These are phyloP conservation scores for Rhinocladiella similis DNA, from an alignment of 2,329 filamentous ascomycete genomes.

Conservation along the genomic window DNA sequence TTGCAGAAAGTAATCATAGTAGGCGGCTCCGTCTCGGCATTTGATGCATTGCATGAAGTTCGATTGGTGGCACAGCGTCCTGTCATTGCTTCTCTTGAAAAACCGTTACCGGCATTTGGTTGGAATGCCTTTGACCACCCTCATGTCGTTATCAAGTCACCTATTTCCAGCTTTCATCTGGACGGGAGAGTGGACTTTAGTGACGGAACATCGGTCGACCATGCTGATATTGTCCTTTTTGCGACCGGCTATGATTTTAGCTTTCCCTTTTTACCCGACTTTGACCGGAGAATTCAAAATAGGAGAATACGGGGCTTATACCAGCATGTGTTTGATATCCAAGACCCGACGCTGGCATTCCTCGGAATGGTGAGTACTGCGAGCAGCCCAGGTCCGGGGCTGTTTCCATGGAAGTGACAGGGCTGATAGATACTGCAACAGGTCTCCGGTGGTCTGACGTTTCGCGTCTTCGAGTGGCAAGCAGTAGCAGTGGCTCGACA, in stretches of 20 bases:
- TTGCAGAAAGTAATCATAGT: conserved; percentile 32
- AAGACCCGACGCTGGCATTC: conserved; percentile 37
- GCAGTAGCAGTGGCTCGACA: conserved; percentile 34
- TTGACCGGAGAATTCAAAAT: conserved; percentile 32
- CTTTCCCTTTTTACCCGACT: conserved; percentile 34
- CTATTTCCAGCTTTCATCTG: conserved; percentile 31
- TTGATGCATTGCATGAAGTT: conserved; percentile 33
- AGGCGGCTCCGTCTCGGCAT: conserved; percentile 34
- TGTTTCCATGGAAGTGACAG: no score
- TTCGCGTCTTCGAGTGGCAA: conserved; percentile 36
- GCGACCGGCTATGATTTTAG: conserved; percentile 34
- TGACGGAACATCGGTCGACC: conserved; percentile 22
- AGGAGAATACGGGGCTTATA: conserved; percentile 39
- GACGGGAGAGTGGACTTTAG: conserved; percentile 25
- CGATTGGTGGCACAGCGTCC: conserved; percentile 28
- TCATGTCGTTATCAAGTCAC: conserved; percentile 34
- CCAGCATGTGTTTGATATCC: conserved; percentile 39
- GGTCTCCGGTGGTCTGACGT: conserved; percentile 38
- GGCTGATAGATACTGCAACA: conserved; percentile 15
- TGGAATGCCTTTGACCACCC: conserved; percentile 30
- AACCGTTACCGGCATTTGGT: conserved; percentile 4
- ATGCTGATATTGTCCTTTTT: conserved; percentile 35
- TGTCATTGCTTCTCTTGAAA: conserved; percentile 9
- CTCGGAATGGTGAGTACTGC: conserved; percentile 31
- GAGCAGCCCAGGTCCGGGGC: no score